Evolutionary conservation across 1,139 yeast species (phyloP), one percentile per base, ranked within the genome.

Genomic region (Lodderomyces jiufengensis): DNA sequence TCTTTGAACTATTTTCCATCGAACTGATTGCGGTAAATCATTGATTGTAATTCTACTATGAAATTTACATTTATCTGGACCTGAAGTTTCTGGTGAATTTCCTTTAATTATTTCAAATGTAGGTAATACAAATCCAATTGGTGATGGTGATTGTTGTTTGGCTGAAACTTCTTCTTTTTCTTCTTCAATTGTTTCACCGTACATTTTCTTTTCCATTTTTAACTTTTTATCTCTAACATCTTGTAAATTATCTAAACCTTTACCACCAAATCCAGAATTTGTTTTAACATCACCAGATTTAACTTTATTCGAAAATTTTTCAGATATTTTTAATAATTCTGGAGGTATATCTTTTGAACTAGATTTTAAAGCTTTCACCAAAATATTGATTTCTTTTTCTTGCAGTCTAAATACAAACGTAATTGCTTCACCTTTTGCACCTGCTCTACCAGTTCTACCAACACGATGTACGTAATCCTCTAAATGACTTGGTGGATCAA

Each of bases 401-500:
- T 92, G 95, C 13, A 64, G 64, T 0, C 73, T 64, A 1, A 78
- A 63, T 2, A 94, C 68, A 47, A 92, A 77, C 0, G 97, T 84
- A 2, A 84, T 63, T 0, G 97, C 95, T 1, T 76, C 72, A 0
- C 98, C 98, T 15, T 46, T 60, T 29, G 72, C 71, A 0, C 95
- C 95, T 1, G 97, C 98, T 42, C 99, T 70, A 0, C 97, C 99
- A 0, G 99, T 94, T 45, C 99, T 69, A 0, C 99, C 99, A 0
- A 90, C 95, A 21, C 98, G 71, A 59, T 92, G 99, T 5, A 94
- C 95, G 52, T 92, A 92, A 55, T 94, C 98, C 44, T 95, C 97
- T 73, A 90, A 75, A 45, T 92, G 95, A 45, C 75, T 84, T 0
- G 97, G 95, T 0, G 96, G 81, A 54, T 92, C 96, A 53, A 76